Evolutionary conservation across 1,284 basidiomycete species (phyloP).

Genomic region (Trichosporon asahii): DNA sequence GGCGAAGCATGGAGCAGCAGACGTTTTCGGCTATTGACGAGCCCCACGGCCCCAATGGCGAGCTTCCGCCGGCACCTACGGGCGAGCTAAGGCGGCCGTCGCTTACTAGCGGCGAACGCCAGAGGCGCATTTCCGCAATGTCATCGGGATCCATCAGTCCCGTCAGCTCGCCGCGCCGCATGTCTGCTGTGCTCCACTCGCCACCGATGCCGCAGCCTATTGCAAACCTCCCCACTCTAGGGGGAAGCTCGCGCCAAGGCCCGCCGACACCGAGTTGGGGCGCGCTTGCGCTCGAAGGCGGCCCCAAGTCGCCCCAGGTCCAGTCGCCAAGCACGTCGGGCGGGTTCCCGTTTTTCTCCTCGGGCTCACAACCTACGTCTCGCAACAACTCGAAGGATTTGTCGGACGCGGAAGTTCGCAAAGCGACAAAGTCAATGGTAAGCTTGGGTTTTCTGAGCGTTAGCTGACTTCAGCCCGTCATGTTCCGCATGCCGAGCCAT

Average conservation of each 20-base stretch:
- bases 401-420: conserved; percentile 43
- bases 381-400: conserved; percentile 26
- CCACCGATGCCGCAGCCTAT: conserved; percentile 51
- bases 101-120: conserved; percentile 6
- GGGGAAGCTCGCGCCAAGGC: not conserved
- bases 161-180: conserved; percentile 15
- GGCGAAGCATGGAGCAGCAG: not conserved
- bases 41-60: not conserved
- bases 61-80: not conserved
- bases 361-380: conserved; percentile 10
- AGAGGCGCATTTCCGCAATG: conserved; percentile 12
- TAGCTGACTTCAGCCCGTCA: conserved; percentile 38
- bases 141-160: not conserved
- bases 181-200: conserved; percentile 35
- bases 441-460: conserved; percentile 24
- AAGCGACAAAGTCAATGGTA: conserved; percentile 48
- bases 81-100: conserved; percentile 1
- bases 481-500: conserved; percentile 30
- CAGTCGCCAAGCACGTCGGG: conserved; percentile 12
- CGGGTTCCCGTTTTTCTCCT: conserved; percentile 34
- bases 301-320: conserved; percentile 31
- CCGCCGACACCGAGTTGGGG: conserved; percentile 40
- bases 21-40: conserved; percentile 1
- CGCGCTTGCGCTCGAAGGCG: conserved; percentile 33
- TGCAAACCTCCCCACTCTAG: conserved; percentile 46